phyloP scores from a whole-genome alignment of 1,284 basidiomycete genomes.

The Neolentinus lepideus region DNA sequence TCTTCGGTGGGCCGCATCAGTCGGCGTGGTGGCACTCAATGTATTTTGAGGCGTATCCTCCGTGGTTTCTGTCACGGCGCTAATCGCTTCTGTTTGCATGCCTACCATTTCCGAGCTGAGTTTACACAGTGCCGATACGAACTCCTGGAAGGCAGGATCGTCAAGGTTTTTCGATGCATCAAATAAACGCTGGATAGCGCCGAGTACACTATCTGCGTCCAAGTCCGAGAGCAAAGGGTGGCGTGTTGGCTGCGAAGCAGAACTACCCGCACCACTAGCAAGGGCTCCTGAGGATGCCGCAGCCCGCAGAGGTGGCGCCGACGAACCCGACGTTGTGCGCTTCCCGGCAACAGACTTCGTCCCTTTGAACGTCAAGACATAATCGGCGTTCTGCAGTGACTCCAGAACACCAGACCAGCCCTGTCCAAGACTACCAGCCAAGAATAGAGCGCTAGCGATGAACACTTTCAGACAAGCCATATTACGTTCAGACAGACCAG shows the following conservation, averaged over 20 bases:
- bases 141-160: constrained; percentile 76
- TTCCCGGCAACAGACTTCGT: constrained; percentile 12
- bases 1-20: constrained; percentile 49
- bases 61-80: background rate
- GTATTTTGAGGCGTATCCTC: background rate
- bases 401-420: constrained; percentile 93
- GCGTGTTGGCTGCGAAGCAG: constrained; percentile 17
- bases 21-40: constrained; percentile 11
- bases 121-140: constrained; percentile 77
- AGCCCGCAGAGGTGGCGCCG: constrained; percentile 11
- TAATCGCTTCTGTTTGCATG: constrained; percentile 50
- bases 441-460: constrained; percentile 71
- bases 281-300: background rate
- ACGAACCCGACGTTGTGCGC: background rate
- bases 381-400: constrained; percentile 88
- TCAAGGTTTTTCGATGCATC: constrained; percentile 80
- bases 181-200: constrained; percentile 74
- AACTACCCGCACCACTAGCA: constrained; percentile 3
- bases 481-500: constrained; percentile 83
- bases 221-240: constrained; percentile 68
- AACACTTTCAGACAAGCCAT: constrained; percentile 85
- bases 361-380: constrained; percentile 67
- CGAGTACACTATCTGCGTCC: constrained; percentile 67
- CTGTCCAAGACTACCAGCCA: constrained; percentile 78
- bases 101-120: constrained; percentile 87